Evolutionary conservation across 1,284 basidiomycete species (phyloP), one percentile per base, ranked within the genome.

Genomic region (Pseudomicrostroma phylloplanum): DNA sequence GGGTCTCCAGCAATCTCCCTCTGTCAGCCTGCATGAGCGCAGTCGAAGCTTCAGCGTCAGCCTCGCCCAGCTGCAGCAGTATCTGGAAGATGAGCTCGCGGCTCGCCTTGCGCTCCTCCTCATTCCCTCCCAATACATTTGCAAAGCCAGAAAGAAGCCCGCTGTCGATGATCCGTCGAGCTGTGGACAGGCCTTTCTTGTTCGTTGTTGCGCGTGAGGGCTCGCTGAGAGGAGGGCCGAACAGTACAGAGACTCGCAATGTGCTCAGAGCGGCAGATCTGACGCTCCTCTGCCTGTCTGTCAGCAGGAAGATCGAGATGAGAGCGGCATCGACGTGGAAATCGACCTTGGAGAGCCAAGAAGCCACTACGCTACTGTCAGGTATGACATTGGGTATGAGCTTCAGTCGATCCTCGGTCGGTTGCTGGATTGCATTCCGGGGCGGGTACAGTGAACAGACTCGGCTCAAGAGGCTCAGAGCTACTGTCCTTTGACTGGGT

Each of bases 401-500:
- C n/a, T 21, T 36, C 12, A 62, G 21, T 46, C 41, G 48, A 36
- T n/a, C n/a, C 49, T 30, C 43, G n/a, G 36, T 49, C 26, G 23
- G 66, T 15, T 55, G n/a, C 17, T 39, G n/a, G 6, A 26, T n/a
- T 15, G 21, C 26, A 9, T 17, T 43, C 26, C 19, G 30, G 30
- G 55, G 41, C 1, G 55, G 15, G 41, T 67, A 54, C 1, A 46
- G 36, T n/a, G 63, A 55, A 57, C 64, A 63, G 49, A 92, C 84
- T 30, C 84, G 84, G 0, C 84, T 83, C 0, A 96, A 81, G 0
- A 94, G 83, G 9, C 86, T 85, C 25, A 96, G 82, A 86, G 93
- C 92, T 0, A 86, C 86, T 9, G 88, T 86, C 30, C 92, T 83
- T 76, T 96, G 92, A 11, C 88, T 88, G 8, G 88, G 86, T 0